These are phyloP conservation scores for Schizophyllum amplum DNA, from an alignment of 1,284 basidiomycete species.

Conservation along the genomic window DNA sequence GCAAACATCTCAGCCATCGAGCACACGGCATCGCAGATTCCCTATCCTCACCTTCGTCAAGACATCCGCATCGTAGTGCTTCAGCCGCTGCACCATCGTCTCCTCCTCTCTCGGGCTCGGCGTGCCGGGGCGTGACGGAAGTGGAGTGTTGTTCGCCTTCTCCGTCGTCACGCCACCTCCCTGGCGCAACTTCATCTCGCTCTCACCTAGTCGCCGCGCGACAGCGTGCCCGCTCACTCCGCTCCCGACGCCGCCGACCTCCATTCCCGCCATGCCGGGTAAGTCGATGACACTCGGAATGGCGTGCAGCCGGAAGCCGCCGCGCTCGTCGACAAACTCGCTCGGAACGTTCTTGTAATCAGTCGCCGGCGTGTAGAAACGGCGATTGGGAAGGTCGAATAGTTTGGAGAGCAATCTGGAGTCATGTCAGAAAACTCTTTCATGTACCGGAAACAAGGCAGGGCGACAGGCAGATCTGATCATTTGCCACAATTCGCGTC, in stretches of 20 bases:
- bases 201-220: conserved; percentile 8
- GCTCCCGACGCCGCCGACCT: conserved; percentile 34
- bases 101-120: not conserved
- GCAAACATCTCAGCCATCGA: conserved; percentile 58
- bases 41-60: conserved; percentile 71
- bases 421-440: not conserved
- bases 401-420: conserved; percentile 42
- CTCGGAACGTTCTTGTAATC: conserved; percentile 68
- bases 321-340: conserved; percentile 32
- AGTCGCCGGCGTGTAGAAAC: conserved; percentile 85
- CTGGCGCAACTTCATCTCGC: conserved; percentile 17
- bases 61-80: conserved; percentile 33
- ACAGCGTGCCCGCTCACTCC: conserved; percentile 19
- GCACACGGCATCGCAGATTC: too few species aligned
- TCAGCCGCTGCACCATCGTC: conserved; percentile 9
- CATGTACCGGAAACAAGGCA: not conserved
- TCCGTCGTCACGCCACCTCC: conserved; percentile 14
- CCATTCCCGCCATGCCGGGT: conserved; percentile 35
- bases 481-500: too few species aligned
- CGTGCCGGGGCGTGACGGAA: not conserved
- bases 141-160: conserved; percentile 10
- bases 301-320: conserved; percentile 44
- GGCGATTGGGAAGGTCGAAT: conserved; percentile 63
- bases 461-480: too few species aligned
- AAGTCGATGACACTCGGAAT: conserved; percentile 86